Evolutionary conservation across 176 grass and related monocot genomes (phyloP).

Genomic region (Eleusine coracana): DNA sequence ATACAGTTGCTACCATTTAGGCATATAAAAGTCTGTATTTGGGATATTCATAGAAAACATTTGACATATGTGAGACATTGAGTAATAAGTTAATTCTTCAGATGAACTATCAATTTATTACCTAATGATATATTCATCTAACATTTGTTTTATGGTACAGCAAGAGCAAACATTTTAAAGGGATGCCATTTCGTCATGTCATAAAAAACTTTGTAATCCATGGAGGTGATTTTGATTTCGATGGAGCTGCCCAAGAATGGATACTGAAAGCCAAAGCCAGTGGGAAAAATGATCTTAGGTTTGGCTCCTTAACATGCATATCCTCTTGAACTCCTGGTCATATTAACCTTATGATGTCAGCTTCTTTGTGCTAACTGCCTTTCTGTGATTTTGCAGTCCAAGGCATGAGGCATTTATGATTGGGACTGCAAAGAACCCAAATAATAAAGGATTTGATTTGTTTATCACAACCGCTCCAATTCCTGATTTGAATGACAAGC

Average conservation of each 20-base stretch:
- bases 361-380: constrained; percentile 21
- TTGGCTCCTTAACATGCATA: constrained; percentile 27
- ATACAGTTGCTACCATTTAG: constrained; percentile 20
- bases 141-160: constrained; percentile 54
- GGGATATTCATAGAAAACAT: constrained; percentile 5
- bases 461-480: constrained; percentile 97
- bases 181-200: constrained; percentile 88
- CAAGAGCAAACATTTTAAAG: constrained; percentile 86
- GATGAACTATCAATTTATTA: constrained; percentile 5
- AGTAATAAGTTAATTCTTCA: constrained; percentile 18
- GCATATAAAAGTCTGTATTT: neutral
- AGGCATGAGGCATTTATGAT: constrained; percentile 95
- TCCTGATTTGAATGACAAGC: constrained; percentile 87
- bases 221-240: constrained; percentile 78
- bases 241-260: constrained; percentile 76
- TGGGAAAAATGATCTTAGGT: constrained; percentile 80
- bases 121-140: constrained; percentile 10
- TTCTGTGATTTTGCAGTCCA: constrained; percentile 60
- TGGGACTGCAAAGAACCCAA: constrained; percentile 72
- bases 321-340: constrained; percentile 20
- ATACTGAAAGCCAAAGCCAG: constrained; percentile 86
- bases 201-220: constrained; percentile 97
- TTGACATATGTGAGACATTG: constrained; percentile 1
- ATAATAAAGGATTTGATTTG: constrained; percentile 89
- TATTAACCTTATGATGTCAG: neutral